Percentiles rank a stretch among this genome's conserved stretches.
Conservation (phyloP, 768 basidiomycete species). For the Pleurotus djamor region DNA sequence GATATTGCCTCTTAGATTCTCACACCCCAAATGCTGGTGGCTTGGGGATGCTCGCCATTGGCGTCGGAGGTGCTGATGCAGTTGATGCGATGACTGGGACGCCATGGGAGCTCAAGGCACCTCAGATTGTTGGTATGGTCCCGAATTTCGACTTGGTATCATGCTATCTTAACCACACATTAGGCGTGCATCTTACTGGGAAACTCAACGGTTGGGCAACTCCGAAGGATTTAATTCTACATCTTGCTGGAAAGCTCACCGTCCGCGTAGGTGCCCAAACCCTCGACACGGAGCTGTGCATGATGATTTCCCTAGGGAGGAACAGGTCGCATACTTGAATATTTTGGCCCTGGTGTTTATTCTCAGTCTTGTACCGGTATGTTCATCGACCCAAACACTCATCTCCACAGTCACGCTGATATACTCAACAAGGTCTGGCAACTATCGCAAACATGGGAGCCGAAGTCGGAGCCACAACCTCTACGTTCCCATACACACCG, state of each 20-base stretch:
- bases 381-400: slow-evolving; percentile 4
- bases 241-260: slow-evolving; percentile 91
- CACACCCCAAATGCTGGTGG: slow-evolving; percentile 99
- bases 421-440: slow-evolving; percentile 60
- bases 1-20: slow-evolving; percentile 54
- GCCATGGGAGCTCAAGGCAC: slow-evolving; percentile 97
- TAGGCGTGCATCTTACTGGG: slow-evolving; percentile 88
- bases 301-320: slow-evolving; percentile 62
- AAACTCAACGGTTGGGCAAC: slow-evolving; percentile 89
- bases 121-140: slow-evolving; percentile 70
- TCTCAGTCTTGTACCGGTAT: slow-evolving; percentile 90
- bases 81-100: slow-evolving; percentile 98
- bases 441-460: slow-evolving; percentile 99
- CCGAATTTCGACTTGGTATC: background rate
- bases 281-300: background rate
- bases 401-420: background rate
- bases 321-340: slow-evolving; percentile 94
- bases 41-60: slow-evolving; percentile 93
- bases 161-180: slow-evolving; percentile 1
- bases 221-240: slow-evolving; percentile 93
- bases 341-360: slow-evolving; percentile 91
- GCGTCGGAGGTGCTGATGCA: slow-evolving; percentile 98
- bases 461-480: slow-evolving; percentile 99
- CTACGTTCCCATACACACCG: slow-evolving; percentile 93
- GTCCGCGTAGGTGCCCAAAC: slow-evolving; percentile 63